phyloP scores from a whole-genome alignment of 2,329 filamentous ascomycete species.

The Ceratocystiopsis brevicomis region DNA sequence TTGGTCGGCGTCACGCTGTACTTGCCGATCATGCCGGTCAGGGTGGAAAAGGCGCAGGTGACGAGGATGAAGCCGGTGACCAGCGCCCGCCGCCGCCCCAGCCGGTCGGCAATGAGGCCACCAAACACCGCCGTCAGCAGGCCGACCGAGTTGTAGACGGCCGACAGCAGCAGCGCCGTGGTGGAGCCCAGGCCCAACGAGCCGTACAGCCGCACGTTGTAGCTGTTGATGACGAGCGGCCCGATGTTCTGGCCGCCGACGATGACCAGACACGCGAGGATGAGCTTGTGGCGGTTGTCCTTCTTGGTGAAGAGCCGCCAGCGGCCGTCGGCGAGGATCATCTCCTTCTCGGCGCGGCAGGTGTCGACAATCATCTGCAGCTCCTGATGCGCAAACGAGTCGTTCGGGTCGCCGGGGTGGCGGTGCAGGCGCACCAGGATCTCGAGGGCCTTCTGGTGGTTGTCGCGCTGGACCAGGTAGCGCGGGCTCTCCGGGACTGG shows the following conservation, averaged over 20 bases:
- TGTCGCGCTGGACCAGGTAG: slow-evolving; percentile 1
- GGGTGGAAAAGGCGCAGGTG: neutral
- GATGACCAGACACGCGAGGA: slow-evolving; percentile 3
- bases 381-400: neutral
- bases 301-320: slow-evolving; percentile 3
- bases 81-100: neutral
- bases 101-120: neutral
- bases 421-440: neutral
- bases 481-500: slow-evolving; percentile 1
- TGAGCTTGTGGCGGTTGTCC: slow-evolving; percentile 1
- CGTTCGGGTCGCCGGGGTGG: neutral
- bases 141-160: slow-evolving; percentile 1
- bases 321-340: neutral
- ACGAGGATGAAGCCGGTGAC: neutral
- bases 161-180: slow-evolving; percentile 1
- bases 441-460: neutral
- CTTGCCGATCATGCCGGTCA: slow-evolving; percentile 2
- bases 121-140: neutral
- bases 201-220: slow-evolving; percentile 1
- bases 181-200: slow-evolving; percentile 1
- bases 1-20: slow-evolving; percentile 2
- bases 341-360: neutral
- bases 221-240: slow-evolving; percentile 3
- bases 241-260: slow-evolving; percentile 4
- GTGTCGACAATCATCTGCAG: neutral